These are phyloP conservation scores for Taphrina wiesneri DNA, from an alignment of 1,139 yeast genomes.

Conservation along the genomic window DNA sequence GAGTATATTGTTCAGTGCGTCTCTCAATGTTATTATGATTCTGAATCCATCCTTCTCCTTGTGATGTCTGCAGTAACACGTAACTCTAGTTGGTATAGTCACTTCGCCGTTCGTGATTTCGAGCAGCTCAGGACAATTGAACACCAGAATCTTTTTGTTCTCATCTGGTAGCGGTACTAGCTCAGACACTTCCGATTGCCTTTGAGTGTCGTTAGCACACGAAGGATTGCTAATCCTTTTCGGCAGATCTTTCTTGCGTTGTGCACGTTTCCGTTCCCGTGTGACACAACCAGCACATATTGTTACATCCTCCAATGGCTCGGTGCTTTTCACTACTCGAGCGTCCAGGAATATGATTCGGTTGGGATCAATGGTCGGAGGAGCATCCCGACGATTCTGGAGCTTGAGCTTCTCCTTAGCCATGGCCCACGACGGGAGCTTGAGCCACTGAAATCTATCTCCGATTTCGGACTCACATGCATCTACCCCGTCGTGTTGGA, in stretches of 20 bases:
- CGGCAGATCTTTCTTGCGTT: constrained; percentile 56
- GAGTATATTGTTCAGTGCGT: constrained; percentile 60
- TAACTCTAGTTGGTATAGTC: constrained; percentile 80
- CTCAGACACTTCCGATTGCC: constrained; percentile 51
- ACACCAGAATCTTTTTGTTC: constrained; percentile 78
- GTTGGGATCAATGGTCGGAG: constrained; percentile 47
- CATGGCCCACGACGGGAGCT: constrained; percentile 81
- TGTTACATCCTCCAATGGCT: constrained; percentile 57
- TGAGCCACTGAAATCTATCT: constrained; percentile 51
- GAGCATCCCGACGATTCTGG: constrained; percentile 48
- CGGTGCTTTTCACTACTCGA: constrained; percentile 48
- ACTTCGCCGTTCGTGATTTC: constrained; percentile 65
- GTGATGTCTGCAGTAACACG: constrained; percentile 95
- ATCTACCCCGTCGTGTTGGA: constrained; percentile 56
- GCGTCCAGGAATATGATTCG: constrained; percentile 46
- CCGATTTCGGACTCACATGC: background rate
- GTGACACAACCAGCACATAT: constrained; percentile 86
- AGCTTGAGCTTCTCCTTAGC: constrained; percentile 70
- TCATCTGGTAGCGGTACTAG: constrained; percentile 70
- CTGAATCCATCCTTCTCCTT: constrained; percentile 76
- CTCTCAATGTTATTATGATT: constrained; percentile 62
- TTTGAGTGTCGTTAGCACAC: constrained; percentile 2
- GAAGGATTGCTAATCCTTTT: constrained; percentile 9
- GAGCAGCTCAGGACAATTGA: constrained; percentile 84
- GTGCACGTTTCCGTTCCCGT: constrained; percentile 90